Evolutionary conservation across 2,329 filamentous ascomycete species (phyloP), one percentile per base, ranked within the genome.

Genomic region (Claviceps arundinis): DNA sequence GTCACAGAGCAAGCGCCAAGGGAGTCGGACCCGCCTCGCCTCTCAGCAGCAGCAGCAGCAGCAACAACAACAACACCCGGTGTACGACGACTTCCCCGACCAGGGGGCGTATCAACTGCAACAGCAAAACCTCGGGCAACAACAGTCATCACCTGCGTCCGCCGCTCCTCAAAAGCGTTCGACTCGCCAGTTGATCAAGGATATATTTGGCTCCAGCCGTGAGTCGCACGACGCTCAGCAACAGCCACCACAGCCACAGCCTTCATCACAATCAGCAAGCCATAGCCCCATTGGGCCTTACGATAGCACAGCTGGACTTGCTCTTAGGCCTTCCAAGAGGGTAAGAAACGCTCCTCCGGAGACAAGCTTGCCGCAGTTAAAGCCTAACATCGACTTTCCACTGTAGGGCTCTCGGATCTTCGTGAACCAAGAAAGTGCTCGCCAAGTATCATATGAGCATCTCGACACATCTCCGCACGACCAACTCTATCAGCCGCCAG

Each of bases 271-370:
- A 44, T 19, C 49, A 37, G 30, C 52, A 4, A 50, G 51, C 58
- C 59, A 59, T 55, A 57, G 49, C 58, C 57, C 37, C 54, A 60
- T 55, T 63, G 68, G 52, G 55, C 62, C 68, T 50, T 75, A 77
- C 70, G 74, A 76, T 61, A 76, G 74, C 60, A 70, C 68, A 54
- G 57, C 65, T 47, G 72, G 72, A 49, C 65, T 81, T 47, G 70
- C 66, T 57, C 78, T 78, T 56, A 71, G 76, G 58, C 71, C 74
- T 37, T 83, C 80, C 45, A 81, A 79, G 68, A 72, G 78, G 60
- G 67, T 75, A 63, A 76, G 75, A 72, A 71, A 74, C 56, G 65
- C 64, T 52, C 68, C 71, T 59, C 58, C 74, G 57, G 70, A 70
- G 60, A 73, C 72, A 38, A 68, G 64, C 56, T 59, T 67, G 56